A percentile compares a stretch with the other conserved stretches of the same genome.
phyloP scores from a whole-genome alignment of 495 filamentous ascomycete species.

The Neurospora africana region DNA sequence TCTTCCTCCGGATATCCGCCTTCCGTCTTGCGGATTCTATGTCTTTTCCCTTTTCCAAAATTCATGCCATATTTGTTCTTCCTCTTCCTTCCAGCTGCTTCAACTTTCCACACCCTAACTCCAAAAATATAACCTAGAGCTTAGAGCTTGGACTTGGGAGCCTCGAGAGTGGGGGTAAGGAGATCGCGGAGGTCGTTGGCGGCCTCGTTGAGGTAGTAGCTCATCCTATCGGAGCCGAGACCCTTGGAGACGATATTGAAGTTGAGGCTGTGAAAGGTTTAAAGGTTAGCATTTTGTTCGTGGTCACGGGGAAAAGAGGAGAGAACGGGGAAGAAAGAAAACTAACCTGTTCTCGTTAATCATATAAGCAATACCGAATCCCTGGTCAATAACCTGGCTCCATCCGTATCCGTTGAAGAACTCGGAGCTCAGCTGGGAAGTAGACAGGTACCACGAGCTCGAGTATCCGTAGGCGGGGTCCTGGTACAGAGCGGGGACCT shows the following conservation, averaged over 20 bases:
- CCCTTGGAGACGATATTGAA: constrained; percentile 98
- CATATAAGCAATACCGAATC: constrained; percentile 99
- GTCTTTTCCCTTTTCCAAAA: background rate
- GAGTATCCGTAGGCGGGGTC: constrained; percentile 83
- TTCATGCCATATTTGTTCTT: background rate
- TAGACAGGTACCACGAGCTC: constrained; percentile 78
- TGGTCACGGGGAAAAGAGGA: background rate
- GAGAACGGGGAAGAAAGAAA: constrained; percentile 1
- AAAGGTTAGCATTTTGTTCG: constrained; percentile 1
- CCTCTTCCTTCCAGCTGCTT: background rate
- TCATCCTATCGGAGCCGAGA: constrained; percentile 84
- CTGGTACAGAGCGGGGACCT: constrained; percentile 69
- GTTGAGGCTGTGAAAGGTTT: constrained; percentile 54
- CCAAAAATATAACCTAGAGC: background rate
- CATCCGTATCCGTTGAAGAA: constrained; percentile 99
- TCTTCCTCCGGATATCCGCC: background rate
- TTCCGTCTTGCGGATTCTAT: background rate
- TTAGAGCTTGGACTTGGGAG: constrained; percentile 86
- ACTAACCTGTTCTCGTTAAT: constrained; percentile 86
- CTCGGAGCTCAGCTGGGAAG: constrained; percentile 84
- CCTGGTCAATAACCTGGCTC: constrained; percentile 95
- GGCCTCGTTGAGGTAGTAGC: constrained; percentile 87
- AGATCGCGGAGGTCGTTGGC: constrained; percentile 84
- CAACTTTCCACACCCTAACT: background rate
- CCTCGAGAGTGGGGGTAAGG: constrained; percentile 69